These are phyloP conservation scores for Geranium incanum DNA, from an alignment of 441 rosid genomes.

Conservation along the genomic window DNA sequence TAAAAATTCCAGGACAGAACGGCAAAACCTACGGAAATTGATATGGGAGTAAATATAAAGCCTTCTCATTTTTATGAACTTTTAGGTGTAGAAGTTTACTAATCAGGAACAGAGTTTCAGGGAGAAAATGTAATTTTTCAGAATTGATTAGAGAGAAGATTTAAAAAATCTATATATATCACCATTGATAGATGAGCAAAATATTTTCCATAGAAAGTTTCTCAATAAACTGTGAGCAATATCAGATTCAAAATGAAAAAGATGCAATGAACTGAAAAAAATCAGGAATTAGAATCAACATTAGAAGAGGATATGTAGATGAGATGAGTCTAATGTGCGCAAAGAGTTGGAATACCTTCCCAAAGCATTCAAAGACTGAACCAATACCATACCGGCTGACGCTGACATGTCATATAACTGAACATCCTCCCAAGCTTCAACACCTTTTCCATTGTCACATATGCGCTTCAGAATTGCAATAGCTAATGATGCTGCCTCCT, in stretches of 20 bases:
- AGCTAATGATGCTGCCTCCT: constrained; percentile 58
- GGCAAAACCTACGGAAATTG: not conserved
- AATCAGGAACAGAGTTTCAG: not conserved
- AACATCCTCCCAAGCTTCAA: constrained; percentile 24
- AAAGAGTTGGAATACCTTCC: constrained; percentile 37
- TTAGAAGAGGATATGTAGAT: not conserved
- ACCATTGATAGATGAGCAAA: not conserved
- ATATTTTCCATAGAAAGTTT: not conserved
- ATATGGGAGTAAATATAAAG: not conserved
- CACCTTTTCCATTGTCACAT: constrained; percentile 10
- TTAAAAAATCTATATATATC: not conserved
- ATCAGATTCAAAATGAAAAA: not conserved
- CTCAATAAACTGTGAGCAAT: not conserved
- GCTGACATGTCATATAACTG: constrained; percentile 45
- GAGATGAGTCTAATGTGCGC: not conserved
- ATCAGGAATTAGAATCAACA: no score
- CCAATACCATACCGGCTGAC: constrained; percentile 74
- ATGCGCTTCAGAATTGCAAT: constrained; percentile 41
- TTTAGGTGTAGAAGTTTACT: not conserved
- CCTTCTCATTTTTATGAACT: not conserved
- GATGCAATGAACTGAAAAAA: not conserved
- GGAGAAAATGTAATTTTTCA: not conserved
- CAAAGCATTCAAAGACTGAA: constrained; percentile 65
- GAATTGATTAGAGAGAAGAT: not conserved
- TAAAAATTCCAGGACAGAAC: not conserved